phyloP scores from a whole-genome alignment of 148 eudicot genomes.

The Polygonum aviculare region DNA sequence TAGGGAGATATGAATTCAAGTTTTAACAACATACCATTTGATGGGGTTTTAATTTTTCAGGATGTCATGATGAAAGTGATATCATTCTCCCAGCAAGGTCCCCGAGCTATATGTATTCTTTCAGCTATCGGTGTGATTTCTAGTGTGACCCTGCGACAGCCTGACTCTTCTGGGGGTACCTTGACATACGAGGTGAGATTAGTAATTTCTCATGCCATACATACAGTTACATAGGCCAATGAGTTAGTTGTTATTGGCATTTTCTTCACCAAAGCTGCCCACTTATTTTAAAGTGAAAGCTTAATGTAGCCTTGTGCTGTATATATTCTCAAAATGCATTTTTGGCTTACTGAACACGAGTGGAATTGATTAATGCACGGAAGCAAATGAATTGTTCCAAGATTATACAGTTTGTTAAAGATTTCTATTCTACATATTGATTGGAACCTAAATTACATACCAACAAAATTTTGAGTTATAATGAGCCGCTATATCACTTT shows the following conservation, averaged over 20 bases:
- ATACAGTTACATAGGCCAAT: neutral
- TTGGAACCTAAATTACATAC: neutral
- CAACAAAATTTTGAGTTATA: neutral
- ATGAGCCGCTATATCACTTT: neutral
- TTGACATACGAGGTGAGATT: conserved; percentile 86
- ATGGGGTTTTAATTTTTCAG: conserved; percentile 29
- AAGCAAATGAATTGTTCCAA: neutral
- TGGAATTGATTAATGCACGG: neutral
- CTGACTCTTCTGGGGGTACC: conserved; percentile 97
- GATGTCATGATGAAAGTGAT: conserved; percentile 94
- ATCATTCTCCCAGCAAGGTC: conserved; percentile 98
- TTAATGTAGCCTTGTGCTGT: neutral
- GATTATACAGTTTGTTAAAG: neutral
- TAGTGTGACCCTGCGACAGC: conserved; percentile 93
- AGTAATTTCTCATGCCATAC: neutral
- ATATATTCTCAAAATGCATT: neutral
- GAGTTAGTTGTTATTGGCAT: neutral
- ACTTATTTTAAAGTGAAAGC: neutral
- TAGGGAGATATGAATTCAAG: neutral
- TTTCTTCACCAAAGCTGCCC: neutral
- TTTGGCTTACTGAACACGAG: neutral
- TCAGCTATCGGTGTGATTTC: conserved; percentile 91
- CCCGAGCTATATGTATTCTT: conserved; percentile 88
- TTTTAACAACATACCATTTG: neutral
- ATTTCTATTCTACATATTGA: neutral